Evolutionary conservation across 495 filamentous ascomycete species (phyloP).

Genomic region (Wilcoxina mikolae): DNA sequence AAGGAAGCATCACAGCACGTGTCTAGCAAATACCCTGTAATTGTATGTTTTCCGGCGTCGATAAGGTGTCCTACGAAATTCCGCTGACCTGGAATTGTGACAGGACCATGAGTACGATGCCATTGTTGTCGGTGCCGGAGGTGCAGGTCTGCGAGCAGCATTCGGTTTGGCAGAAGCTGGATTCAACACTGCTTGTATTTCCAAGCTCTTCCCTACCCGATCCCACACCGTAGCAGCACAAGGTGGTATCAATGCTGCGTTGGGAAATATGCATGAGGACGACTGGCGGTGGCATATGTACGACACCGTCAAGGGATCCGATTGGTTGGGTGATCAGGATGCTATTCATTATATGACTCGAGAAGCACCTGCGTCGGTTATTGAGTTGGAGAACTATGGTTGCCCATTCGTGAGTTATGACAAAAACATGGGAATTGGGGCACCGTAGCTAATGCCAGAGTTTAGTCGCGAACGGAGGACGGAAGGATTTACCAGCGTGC

Average conservation of each 20-base stretch:
- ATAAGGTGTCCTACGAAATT: conserved; percentile 2
- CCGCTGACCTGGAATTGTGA: conserved; percentile 38
- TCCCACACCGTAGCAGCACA: conserved; percentile 91
- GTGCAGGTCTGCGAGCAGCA: conserved; percentile 83
- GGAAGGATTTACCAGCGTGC: conserved; percentile 97
- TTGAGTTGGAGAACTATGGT: conserved; percentile 93
- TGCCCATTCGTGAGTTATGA: conserved; percentile 56
- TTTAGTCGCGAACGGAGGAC: conserved; percentile 73
- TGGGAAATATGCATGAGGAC: conserved; percentile 85
- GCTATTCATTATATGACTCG: conserved; percentile 99
- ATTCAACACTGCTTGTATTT: conserved; percentile 96
- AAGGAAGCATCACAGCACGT: conserved; percentile 79
- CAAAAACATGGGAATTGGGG: neutral
- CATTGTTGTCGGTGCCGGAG: conserved; percentile 86
- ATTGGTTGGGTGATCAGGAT: conserved; percentile 98
- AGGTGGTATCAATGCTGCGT: conserved; percentile 87
- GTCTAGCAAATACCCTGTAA: conserved; percentile 74
- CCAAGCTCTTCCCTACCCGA: conserved; percentile 92
- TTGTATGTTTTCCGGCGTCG: conserved; percentile 62
- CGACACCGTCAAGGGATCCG: conserved; percentile 95
- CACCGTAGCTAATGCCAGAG: neutral
- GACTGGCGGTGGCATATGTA: conserved; percentile 99
- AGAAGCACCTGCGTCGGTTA: conserved; percentile 79
- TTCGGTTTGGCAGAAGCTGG: conserved; percentile 95
- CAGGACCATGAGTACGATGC: conserved; percentile 74